Base-by-base conservation (phyloP, 208 protist genomes). In the Acanthamoeba healyi region DNA sequence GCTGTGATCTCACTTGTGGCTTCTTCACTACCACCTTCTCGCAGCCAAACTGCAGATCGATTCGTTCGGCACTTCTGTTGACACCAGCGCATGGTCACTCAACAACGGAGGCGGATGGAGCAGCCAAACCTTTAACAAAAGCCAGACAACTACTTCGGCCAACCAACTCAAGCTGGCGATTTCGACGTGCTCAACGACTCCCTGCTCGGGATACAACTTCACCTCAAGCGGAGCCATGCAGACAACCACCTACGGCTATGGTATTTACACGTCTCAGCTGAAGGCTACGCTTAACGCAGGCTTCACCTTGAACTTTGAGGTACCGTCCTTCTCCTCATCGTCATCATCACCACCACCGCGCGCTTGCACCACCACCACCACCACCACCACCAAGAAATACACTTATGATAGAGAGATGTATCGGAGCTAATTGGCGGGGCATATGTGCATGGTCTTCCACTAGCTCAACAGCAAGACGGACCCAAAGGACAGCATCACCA, bases 111-210 rank as follows among this genome's bases (percentile, higher is more conserved):
- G 32, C 24, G 36, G 32, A 6, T 34, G 65, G 65, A 2, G 0
- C 0, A 58, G 51, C 65, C 65, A 74, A 29, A 40, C 65, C 29
- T 74, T 42, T 22, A 42, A 29, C 32, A 3, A 24, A 0, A 34
- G 4, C 36, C 65, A 40, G 15, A 74, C 65, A 22, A 15, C 65
- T 4, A 38, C 29, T 2, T 74, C 65, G 7, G 19, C 32, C 65
- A 38, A 38, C 36, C 65, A 74, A 29, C 65, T 74, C 65, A 74
- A 74, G 65, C 65, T 74, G 65, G 24, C 65, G 14, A 40, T 74
- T 29, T 40, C 29, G 9, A 24, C 65, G 3, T 74, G 65, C 65
- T 38, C 29, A 2, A 22, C 26, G 6, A 24, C 51, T 14, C 44
- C 44, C 29, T 74, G 65, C 36, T 14, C 7, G 4, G n/a, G 32